These are phyloP conservation scores for Limtongia smithiae DNA, from an alignment of 805 yeast genomes.

Conservation along the genomic window DNA sequence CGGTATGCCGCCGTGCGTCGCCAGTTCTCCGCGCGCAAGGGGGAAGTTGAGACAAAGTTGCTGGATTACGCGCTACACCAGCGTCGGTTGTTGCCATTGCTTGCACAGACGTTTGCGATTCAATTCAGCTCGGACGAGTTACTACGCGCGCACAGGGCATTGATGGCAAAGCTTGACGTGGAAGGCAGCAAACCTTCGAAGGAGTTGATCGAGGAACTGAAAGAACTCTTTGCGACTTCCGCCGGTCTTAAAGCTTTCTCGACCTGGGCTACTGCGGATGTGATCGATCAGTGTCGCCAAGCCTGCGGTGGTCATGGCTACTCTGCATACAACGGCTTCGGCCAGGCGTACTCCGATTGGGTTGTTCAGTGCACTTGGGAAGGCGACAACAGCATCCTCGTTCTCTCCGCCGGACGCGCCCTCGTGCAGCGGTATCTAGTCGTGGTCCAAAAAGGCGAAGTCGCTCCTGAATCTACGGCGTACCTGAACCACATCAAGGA, in stretches of 20 bases:
- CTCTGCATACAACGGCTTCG: conserved; percentile 88
- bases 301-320: conserved; percentile 97
- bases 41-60: conserved; percentile 61
- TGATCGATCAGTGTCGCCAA: conserved; percentile 87
- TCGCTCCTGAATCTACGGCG: conserved; percentile 46
- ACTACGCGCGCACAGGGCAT: conserved; percentile 48
- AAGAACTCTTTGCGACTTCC: conserved; percentile 75
- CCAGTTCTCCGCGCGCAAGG: conserved; percentile 60
- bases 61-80: conserved; percentile 88
- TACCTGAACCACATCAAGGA: conserved; percentile 38
- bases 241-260: conserved; percentile 86
- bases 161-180: conserved; percentile 49
- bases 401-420: conserved; percentile 80
- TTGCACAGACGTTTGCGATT: conserved; percentile 74
- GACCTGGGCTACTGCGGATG: conserved; percentile 78
- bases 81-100: conserved; percentile 77
- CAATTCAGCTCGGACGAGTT: conserved; percentile 67
- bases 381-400: conserved; percentile 88
- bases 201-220: conserved; percentile 53
- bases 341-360: conserved; percentile 85
- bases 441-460: conserved; percentile 43
- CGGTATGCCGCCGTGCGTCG: conserved; percentile 88
- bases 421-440: conserved; percentile 49
- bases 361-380: conserved; percentile 99
- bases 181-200: conserved; percentile 48